phyloP scores from a whole-genome alignment of 176 grass and related monocot species.

The Canna indica region DNA sequence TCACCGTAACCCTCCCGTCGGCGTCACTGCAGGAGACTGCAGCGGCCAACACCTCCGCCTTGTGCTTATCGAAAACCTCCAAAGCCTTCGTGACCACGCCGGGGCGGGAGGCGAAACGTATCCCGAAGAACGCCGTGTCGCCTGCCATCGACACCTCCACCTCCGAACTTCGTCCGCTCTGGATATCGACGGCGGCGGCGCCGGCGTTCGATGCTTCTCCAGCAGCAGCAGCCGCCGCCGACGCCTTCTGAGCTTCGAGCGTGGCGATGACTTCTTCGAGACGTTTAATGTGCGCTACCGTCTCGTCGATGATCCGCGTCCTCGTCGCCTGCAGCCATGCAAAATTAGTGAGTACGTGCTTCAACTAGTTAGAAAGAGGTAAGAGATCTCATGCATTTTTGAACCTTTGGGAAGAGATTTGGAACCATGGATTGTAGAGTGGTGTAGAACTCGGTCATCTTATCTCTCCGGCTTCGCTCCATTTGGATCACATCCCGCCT shows the following conservation, averaged over 20 bases:
- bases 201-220: not conserved
- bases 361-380: not conserved
- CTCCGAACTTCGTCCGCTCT: too few relatives aligned
- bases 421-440: conserved; percentile 35
- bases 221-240: not conserved
- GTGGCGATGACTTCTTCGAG: conserved; percentile 11
- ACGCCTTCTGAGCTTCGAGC: conserved; percentile 21
- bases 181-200: too few relatives aligned
- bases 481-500: conserved; percentile 15
- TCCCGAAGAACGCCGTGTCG: conserved; percentile 25
- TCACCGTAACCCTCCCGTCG: not conserved
- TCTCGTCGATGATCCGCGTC: conserved; percentile 31
- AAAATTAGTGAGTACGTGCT: not conserved
- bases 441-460: conserved; percentile 29
- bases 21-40: conserved; percentile 6
- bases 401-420: conserved; percentile 41
- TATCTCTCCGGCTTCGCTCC: conserved; percentile 32
- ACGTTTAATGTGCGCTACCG: conserved; percentile 24
- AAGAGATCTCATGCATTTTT: not conserved
- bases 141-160: conserved; percentile 5
- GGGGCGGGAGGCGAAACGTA: not conserved
- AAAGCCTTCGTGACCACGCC: conserved; percentile 13
- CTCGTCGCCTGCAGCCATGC: conserved; percentile 10
- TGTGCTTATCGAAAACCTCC: conserved; percentile 29
- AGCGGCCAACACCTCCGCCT: conserved; percentile 17